A percentile compares a stretch with the other conserved stretches of the same genome.
Conservation (phyloP, 179 eudicot species). For the Heliamphora pulchella region DNA sequence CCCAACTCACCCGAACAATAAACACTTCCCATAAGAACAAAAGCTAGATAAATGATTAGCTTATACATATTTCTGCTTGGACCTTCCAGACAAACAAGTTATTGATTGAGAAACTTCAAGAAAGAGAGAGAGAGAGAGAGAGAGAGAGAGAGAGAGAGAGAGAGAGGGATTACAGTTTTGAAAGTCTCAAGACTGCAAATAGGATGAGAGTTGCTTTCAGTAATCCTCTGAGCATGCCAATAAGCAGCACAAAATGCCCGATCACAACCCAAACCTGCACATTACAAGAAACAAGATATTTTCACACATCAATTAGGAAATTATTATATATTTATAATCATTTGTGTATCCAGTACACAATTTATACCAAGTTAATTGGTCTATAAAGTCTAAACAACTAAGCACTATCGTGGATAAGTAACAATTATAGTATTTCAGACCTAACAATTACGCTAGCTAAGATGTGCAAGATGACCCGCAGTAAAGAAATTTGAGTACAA, state of each 20-base stretch:
- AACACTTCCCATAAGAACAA: background rate
- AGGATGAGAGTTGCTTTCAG: slow-evolving; percentile 36
- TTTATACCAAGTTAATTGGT: background rate
- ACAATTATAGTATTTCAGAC: background rate
- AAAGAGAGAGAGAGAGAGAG: background rate
- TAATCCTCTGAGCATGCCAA: slow-evolving; percentile 58
- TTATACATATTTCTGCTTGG: too few species aligned
- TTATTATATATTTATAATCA: background rate
- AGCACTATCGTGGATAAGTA: background rate
- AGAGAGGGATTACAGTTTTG: slow-evolving; percentile 50
- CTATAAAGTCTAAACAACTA: background rate
- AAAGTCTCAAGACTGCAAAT: slow-evolving; percentile 58
- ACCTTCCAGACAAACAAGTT: slow-evolving; percentile 3
- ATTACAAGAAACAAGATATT: background rate
- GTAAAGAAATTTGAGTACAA: background rate
- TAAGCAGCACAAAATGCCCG: slow-evolving; percentile 88
- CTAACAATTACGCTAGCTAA: too few species aligned
- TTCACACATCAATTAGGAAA: background rate
- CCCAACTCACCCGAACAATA: background rate
- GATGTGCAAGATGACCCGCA: background rate
- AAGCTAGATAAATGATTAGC: background rate
- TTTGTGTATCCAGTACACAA: too few species aligned
- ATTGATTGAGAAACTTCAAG: background rate
- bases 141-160: background rate
- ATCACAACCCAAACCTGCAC: slow-evolving; percentile 83